Base-by-base conservation (phyloP, 2,329 filamentous ascomycete genomes). In the Aspergillus japonicus region DNA sequence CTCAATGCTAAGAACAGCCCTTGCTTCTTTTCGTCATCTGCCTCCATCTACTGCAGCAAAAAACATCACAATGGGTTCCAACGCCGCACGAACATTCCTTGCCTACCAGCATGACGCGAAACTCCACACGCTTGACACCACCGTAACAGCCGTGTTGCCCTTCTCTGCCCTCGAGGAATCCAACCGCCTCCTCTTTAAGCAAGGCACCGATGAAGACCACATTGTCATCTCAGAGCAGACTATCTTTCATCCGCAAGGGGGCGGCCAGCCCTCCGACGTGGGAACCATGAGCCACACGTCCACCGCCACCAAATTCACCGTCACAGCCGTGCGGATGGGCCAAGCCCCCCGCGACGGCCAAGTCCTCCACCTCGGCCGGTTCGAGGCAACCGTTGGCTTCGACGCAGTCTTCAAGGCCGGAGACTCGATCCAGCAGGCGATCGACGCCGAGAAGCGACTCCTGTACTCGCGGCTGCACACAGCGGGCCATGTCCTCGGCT, bases 211-310 rank as follows among this genome's bases (percentile, higher is more conserved):
- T 5, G 71, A 80, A 1, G 80, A 85, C 64, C 80, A 82, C 67
- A 82, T 86, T n/a, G 72, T 90, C 21, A 80, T 85, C 5, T 89
- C 86, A 0, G 78, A 83, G 2, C 75, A 83, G 23, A 91, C 89
- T n/a, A 87, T 91, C 62, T 92, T 92, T 74, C 87, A 92, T 62
- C 85, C 87, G 0, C 89, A 92, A 72, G 89, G 89, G 21, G 89
- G 89, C 61, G 89, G 89, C 7, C 89, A 92, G 68, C 89, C 89
- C 0, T 87, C 84, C 0, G 89, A 92, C 62, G 79, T 81, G 11
- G 89, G 89, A 21, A 75, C 69, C 47, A 88, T 91, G 62, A 75
- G 73, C 0, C 29, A 73, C 0, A 29, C 64, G 12, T 44, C 63
- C 11, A 56, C 65, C 16, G 66, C 66, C 7, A 59, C 29, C 26